A percentile compares a stretch with the other conserved stretches of the same genome.
phyloP scores from a whole-genome alignment of 2,329 filamentous ascomycete species.

The Nigrospora oryzae region DNA sequence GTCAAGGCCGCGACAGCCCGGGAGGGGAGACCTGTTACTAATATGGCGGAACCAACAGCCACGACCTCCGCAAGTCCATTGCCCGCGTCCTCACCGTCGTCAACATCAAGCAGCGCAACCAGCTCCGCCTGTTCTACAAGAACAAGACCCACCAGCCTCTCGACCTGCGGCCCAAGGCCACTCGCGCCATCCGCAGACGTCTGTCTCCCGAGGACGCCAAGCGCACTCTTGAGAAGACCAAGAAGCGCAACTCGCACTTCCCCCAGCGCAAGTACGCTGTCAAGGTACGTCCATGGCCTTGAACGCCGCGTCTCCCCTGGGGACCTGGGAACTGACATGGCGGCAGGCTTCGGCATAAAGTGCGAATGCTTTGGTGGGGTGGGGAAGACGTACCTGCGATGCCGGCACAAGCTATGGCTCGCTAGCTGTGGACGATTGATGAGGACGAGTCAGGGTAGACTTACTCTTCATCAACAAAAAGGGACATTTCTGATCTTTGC shows the following conservation, averaged over 20 bases:
- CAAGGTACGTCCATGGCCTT: conserved; percentile 60
- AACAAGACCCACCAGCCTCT: conserved; percentile 99
- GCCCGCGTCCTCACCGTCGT: conserved; percentile 98
- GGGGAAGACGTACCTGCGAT: no score
- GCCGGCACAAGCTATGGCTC: no score
- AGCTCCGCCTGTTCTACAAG: conserved; percentile 99
- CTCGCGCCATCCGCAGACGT: conserved; percentile 92
- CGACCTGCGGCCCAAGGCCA: conserved; percentile 97
- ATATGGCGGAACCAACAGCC: conserved; percentile 42
- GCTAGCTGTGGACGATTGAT: conserved; percentile 10
- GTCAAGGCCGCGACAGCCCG: no score
- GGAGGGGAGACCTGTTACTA: no score
- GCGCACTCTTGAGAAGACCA: conserved; percentile 82
- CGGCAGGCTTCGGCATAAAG: conserved; percentile 1
- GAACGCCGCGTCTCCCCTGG: background rate
- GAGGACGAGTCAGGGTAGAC: conserved; percentile 17
- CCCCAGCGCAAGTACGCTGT: conserved; percentile 98
- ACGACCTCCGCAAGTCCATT: conserved; percentile 99
- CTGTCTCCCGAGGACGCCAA: conserved; percentile 86
- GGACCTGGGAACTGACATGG: no score
- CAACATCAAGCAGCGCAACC: conserved; percentile 97
- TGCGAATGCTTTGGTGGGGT: background rate
- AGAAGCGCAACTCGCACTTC: conserved; percentile 95
- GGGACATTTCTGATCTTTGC: conserved; percentile 26
- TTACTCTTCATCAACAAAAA: conserved; percentile 17